Evolutionary conservation across 768 basidiomycete genomes (phyloP).

Genomic region (Lanmaoa rubissima): DNA sequence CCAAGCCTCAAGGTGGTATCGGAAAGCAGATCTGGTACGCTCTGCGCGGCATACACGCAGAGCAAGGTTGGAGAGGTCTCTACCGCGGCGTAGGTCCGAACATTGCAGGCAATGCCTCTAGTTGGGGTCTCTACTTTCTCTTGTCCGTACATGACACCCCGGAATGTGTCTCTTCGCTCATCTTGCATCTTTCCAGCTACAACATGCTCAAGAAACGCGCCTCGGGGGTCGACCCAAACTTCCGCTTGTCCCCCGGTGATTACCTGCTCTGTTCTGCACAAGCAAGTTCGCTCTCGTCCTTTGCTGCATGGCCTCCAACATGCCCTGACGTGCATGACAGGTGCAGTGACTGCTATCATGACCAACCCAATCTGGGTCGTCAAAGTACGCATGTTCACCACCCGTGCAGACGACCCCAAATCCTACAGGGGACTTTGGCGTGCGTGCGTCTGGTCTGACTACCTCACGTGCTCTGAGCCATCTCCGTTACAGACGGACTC

Average conservation of each 20-base stretch:
- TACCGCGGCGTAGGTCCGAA: slow-evolving; percentile 91
- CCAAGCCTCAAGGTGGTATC: slow-evolving; percentile 54
- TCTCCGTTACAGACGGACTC: slow-evolving; percentile 57
- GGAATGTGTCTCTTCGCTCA: slow-evolving; percentile 6
- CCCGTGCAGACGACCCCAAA: slow-evolving; percentile 56
- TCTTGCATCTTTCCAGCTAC: slow-evolving; percentile 53
- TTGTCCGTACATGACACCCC: slow-evolving; percentile 55
- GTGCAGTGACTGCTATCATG: slow-evolving; percentile 88
- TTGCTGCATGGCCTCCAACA: slow-evolving; percentile 2
- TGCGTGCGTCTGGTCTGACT: slow-evolving; percentile 29
- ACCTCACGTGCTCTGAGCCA: neutral
- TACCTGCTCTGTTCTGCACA: slow-evolving; percentile 90
- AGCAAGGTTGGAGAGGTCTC: slow-evolving; percentile 79
- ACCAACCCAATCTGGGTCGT: slow-evolving; percentile 99
- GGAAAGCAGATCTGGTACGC: slow-evolving; percentile 77
- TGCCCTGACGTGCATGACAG: slow-evolving; percentile 41
- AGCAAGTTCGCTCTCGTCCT: slow-evolving; percentile 76
- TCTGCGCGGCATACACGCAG: slow-evolving; percentile 66
- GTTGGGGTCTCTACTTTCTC: slow-evolving; percentile 97
- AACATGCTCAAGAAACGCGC: slow-evolving; percentile 88
- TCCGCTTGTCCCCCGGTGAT: slow-evolving; percentile 68
- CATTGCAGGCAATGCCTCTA: slow-evolving; percentile 90
- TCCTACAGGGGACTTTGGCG: slow-evolving; percentile 82
- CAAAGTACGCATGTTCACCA: slow-evolving; percentile 95
- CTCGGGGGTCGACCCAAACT: slow-evolving; percentile 60